phyloP scores from a whole-genome alignment of 1,139 yeast species.

The Blastobotrys elegans region DNA sequence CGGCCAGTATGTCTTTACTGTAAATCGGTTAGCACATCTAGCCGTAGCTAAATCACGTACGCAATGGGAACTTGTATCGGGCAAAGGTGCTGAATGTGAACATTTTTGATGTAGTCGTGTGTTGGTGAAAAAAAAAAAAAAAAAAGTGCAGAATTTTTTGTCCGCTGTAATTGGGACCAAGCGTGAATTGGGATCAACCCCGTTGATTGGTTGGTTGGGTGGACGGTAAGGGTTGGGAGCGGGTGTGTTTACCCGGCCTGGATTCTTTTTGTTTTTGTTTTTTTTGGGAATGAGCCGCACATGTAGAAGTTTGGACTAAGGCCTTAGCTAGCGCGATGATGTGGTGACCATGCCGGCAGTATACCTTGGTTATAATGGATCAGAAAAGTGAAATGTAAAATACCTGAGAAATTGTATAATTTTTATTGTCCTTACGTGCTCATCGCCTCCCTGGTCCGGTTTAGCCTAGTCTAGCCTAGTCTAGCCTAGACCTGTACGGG shows the following conservation, averaged over 20 bases:
- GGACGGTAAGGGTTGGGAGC: neutral
- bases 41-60: neutral
- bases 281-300: neutral
- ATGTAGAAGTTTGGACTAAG: no score
- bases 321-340: no score
- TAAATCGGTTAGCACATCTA: neutral
- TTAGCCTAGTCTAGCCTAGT: no score
- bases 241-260: neutral
- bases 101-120: constrained; percentile 8
- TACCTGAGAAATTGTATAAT: no score
- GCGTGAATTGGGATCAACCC: neutral
- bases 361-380: no score
- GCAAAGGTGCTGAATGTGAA: constrained; percentile 15
- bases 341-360: no score
- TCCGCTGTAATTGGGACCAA: neutral
- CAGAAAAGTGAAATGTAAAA: no score
- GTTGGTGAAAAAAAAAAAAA: neutral
- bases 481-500: no score
- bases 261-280: no score
- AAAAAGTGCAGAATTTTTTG: neutral
- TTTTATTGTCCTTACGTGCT: no score
- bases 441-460: no score
- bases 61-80: constrained; percentile 17
- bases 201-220: neutral
- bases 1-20: constrained; percentile 62